These are phyloP conservation scores for Aethionema arabicum DNA, from an alignment of 345 rosid species.

Conservation along the genomic window DNA sequence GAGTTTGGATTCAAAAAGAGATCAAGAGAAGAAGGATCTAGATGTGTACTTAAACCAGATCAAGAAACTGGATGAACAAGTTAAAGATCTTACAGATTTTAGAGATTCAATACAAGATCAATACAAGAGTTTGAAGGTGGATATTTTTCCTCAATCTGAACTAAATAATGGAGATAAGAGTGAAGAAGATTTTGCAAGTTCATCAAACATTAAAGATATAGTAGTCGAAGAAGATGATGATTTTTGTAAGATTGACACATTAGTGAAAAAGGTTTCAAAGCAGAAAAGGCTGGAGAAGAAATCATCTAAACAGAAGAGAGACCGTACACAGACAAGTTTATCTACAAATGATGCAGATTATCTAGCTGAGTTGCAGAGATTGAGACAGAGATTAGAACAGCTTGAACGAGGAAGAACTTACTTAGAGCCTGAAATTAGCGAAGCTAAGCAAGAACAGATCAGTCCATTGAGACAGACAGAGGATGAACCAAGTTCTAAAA, in stretches of 20 bases:
- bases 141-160: constrained; percentile 31
- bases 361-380: constrained; percentile 26
- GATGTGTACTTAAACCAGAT: constrained; percentile 62
- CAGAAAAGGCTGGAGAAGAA: constrained; percentile 36
- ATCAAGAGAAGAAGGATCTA: constrained; percentile 33
- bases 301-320: constrained; percentile 39
- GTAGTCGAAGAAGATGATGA: too few relatives aligned
- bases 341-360: constrained; percentile 35
- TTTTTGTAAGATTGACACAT: constrained; percentile 25
- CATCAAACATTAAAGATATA: constrained; percentile 57
- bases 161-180: constrained; percentile 19
- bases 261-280: constrained; percentile 37
- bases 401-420: constrained; percentile 39
- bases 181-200: constrained; percentile 25
- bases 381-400: constrained; percentile 38
- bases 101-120: constrained; percentile 31
- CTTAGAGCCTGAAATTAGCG: constrained; percentile 31
- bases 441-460: constrained; percentile 45
- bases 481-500: constrained; percentile 44
- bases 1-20: constrained; percentile 20
- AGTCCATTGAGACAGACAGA: constrained; percentile 47
- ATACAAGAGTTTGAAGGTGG: constrained; percentile 23
- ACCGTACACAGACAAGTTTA: constrained; percentile 3
- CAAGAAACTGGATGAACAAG: constrained; percentile 49
- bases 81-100: constrained; percentile 48